phyloP scores from a whole-genome alignment of 2,329 filamentous ascomycete species.

The Microdochium trichocladiopsis region DNA sequence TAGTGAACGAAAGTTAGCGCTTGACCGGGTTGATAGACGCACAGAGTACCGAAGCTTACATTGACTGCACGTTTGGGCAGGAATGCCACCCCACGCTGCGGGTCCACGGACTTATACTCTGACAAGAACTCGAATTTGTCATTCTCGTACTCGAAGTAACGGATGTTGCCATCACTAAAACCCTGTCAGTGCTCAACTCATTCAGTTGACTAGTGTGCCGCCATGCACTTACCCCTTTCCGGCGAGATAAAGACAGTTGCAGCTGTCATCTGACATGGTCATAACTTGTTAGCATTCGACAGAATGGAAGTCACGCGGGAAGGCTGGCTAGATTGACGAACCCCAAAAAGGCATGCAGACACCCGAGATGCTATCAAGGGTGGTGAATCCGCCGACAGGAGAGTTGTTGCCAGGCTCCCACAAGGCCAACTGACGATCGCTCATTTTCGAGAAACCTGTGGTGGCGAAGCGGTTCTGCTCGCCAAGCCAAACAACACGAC shows the following conservation, averaged over 20 bases:
- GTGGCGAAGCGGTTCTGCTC: conserved; percentile 95
- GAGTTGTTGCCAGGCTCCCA: conserved; percentile 88
- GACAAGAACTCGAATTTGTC: conserved; percentile 98
- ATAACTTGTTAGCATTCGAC: conserved; percentile 9
- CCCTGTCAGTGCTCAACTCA: conserved; percentile 11
- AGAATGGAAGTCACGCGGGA: conserved; percentile 13
- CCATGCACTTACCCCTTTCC: conserved; percentile 74
- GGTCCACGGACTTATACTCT: conserved; percentile 94
- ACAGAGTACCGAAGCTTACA: conserved; percentile 34
- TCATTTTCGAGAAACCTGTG: conserved; percentile 97
- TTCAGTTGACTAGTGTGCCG: conserved; percentile 6
- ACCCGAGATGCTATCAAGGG: conserved; percentile 91
- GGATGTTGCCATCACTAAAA: conserved; percentile 88
- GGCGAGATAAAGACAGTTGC: conserved; percentile 89
- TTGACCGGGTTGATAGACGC: background rate
- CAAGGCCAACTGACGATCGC: conserved; percentile 88
- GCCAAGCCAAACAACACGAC: conserved; percentile 92
- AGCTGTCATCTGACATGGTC: conserved; percentile 64
- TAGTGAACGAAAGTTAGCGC: conserved; percentile 22
- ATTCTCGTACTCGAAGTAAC: conserved; percentile 97
- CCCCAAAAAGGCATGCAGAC: conserved; percentile 99
- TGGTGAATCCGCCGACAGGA: conserved; percentile 84
- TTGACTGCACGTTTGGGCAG: conserved; percentile 93
- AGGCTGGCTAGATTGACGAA: conserved; percentile 20
- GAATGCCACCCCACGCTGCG: conserved; percentile 91